Percentiles rank a stretch among this genome's conserved stretches.
Evolutionary conservation across 1,284 basidiomycete species (phyloP).

Genomic region (Malassezia yamatoensis): DNA sequence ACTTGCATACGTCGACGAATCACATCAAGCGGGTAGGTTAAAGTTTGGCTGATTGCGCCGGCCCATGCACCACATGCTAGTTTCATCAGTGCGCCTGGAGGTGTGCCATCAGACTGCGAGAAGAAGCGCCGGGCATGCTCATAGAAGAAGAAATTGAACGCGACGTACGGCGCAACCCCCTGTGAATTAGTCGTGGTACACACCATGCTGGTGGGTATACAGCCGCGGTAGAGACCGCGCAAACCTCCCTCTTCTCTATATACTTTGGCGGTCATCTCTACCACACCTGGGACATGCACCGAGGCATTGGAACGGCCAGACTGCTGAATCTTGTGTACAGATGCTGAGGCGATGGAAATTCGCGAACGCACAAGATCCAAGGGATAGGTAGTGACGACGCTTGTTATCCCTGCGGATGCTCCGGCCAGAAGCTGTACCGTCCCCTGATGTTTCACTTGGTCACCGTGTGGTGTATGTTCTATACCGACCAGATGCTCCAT

Average conservation of each 20-base stretch:
- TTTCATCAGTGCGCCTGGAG: conserved; percentile 32
- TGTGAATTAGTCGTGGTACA: not conserved
- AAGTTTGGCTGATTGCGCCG: conserved; percentile 69
- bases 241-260: conserved; percentile 82
- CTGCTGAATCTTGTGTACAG: conserved; percentile 20
- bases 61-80: conserved; percentile 53
- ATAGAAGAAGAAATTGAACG: conserved; percentile 45
- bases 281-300: conserved; percentile 58
- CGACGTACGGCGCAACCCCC: conserved; percentile 83
- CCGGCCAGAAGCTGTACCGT: conserved; percentile 62
- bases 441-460: conserved; percentile 5
- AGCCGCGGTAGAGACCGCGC: conserved; percentile 72
- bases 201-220: conserved; percentile 67
- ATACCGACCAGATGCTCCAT: not conserved
- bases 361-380: conserved; percentile 84
- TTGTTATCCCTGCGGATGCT: conserved; percentile 78
- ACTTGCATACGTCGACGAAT: conserved; percentile 91
- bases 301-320: not conserved
- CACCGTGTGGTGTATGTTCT: not conserved
- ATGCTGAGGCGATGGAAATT: conserved; percentile 64
- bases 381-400: conserved; percentile 83
- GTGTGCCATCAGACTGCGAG: conserved; percentile 29
- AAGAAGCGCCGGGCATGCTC: conserved; percentile 40
- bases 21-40: conserved; percentile 94
- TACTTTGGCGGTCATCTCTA: conserved; percentile 79